Evolutionary conservation across 805 yeast species (phyloP), one percentile per base, ranked within the genome.

Genomic region (Candida andamanensis): DNA sequence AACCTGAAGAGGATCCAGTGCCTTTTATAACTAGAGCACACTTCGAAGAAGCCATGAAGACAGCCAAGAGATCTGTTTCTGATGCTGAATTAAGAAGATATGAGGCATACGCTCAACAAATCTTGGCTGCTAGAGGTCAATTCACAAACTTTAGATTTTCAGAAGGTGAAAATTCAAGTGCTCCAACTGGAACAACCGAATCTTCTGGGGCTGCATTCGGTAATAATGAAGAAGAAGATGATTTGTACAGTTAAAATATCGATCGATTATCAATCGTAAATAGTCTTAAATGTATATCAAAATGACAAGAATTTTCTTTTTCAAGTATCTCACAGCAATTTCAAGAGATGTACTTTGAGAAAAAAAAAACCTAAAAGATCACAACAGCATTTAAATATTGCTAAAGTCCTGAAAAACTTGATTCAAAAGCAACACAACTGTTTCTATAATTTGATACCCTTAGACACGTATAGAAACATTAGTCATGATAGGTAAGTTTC

Each of bases 41-140:
- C 60, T 87, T 92, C 51, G 96, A 92, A 64, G 97, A 92, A 71
- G 99, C 99, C 28, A 92, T 92, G 99, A 89, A 90, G 79, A 87
- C 97, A 1, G 99, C 98, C 33, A 83, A 87, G 64, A 84, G 97
- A 52, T 89, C 97, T 35, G 99, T 92, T 29, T 80, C 94, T 24
- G 97, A 94, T 54, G 85, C 96, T 23, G 98, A 92, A 65, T 74
- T 92, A 54, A 92, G 99, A 67, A 89, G 98, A 66, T 92, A 92
- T 60, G 98, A 92, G 69, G 94, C 97, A 6, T 92, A 90, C 54
- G 95, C 96, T 31, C 96, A 90, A 64, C 96, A 90, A 66, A 72
- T 92, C 61, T 94, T 82, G 61, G 85, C 95, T 36, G 84, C 96
- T 1, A 85, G 98, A 67, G 97, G 98, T 30, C 95, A 85, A 59